Percentiles rank a stretch among this genome's conserved stretches.
These are phyloP conservation scores for Xylaria sp. DNA, from an alignment of 2,329 filamentous ascomycete genomes.

Conservation along the genomic window DNA sequence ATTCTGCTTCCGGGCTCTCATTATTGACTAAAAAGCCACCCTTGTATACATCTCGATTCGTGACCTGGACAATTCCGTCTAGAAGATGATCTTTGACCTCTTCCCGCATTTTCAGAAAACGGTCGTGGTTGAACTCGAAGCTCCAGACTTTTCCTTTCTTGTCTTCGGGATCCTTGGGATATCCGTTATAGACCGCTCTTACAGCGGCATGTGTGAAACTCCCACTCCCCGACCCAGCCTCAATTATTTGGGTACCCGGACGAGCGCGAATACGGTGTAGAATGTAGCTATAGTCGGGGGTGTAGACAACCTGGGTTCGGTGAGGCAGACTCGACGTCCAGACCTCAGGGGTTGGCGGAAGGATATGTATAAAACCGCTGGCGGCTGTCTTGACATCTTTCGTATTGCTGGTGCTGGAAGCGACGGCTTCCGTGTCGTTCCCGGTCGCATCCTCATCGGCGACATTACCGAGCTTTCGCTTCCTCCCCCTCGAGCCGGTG, in stretches of 20 bases:
- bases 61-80: slow-evolving; percentile 73
- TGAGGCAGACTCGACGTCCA: slow-evolving; percentile 86
- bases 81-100: slow-evolving; percentile 78
- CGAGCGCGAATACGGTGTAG: slow-evolving; percentile 79
- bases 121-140: slow-evolving; percentile 82
- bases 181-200: slow-evolving; percentile 80
- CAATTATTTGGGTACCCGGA: slow-evolving; percentile 78
- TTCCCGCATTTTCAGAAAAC: slow-evolving; percentile 74
- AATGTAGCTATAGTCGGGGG: slow-evolving; percentile 87
- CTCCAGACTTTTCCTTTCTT: slow-evolving; percentile 78
- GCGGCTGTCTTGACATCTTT: slow-evolving; percentile 63
- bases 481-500: slow-evolving; percentile 86
- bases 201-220: slow-evolving; percentile 85
- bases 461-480: slow-evolving; percentile 64
- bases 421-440: slow-evolving; percentile 50
- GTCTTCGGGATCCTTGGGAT: slow-evolving; percentile 59
- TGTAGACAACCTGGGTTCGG: slow-evolving; percentile 87
- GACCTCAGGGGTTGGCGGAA: slow-evolving; percentile 82
- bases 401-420: slow-evolving; percentile 32
- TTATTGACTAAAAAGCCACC: slow-evolving; percentile 75
- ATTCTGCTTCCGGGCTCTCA: slow-evolving; percentile 71
- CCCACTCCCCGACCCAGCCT: slow-evolving; percentile 84
- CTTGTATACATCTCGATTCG: slow-evolving; percentile 82
- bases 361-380: slow-evolving; percentile 80
- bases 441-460: slow-evolving; percentile 59